Base-by-base conservation (phyloP, 2,329 filamentous ascomycete genomes). In the Phialocephala sp. region DNA sequence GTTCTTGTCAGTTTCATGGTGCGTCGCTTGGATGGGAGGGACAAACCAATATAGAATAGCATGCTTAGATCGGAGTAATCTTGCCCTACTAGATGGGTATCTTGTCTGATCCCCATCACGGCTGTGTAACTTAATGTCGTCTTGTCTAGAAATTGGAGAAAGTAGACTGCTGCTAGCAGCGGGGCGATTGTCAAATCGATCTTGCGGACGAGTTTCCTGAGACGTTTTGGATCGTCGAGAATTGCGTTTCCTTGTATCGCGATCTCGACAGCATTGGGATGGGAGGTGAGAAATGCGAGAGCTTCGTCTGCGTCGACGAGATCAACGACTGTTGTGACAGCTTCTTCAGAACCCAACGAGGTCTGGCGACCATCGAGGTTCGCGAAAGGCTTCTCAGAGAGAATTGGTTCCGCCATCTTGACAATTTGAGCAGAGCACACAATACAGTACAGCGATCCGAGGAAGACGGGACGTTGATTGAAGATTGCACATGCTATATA, bases 191-290 rank as follows among this genome's bases (percentile, higher is more conserved):
- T 67, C 6, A 67, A 62, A 20, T 67, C 62, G 32, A 67, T 64
- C 41, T 64, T 67, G 8, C 60, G 60, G 9, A 65, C 27, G 14
- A 65, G 57, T 41, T 59, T 65, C 56, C 62, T 68, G 4, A 58
- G 32, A 18, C 56, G 45, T 8, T 54, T 50, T 35, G 72, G 72
- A 1, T 59, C 50, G 43, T 72, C 70, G 60, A 75, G 66, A 52
- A 69, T 66, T 52, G 73, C 73, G 60, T 72, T 73, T 22, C 71
- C 72, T n/a, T 73, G 69, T 2, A 72, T 69, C 12, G 72, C 70
- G 41, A 75, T 69, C 56, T 72, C 69, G 8, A 65, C 50, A 18
- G 63, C 66, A 22, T 58, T 54, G 8, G 66, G 66, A 32, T 68
- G 66, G 20, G 56, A 59, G 20, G 63, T 64, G 5, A 68, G 39